Evolutionary conservation across 768 basidiomycete species (phyloP), one percentile per base, ranked within the genome.

Genomic region (Paxillus rubicundulus): DNA sequence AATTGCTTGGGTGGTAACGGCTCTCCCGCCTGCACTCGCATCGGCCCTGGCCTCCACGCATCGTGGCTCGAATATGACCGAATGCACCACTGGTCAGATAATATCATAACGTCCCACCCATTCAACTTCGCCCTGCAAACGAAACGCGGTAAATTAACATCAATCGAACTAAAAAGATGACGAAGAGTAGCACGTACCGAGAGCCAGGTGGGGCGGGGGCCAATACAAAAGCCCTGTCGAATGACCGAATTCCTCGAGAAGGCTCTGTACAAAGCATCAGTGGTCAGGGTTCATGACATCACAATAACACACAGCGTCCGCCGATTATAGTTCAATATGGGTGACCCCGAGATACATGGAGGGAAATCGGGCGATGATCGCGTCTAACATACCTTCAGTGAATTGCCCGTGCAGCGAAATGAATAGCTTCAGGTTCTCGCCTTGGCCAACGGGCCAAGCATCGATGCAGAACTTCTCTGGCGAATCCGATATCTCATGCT

Each of bases 161-260:
- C 58, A 56, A 44, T 54, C 38, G 33, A n/a, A 28, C 27, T 41
- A 48, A 14, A 18, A 50, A 30, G 12, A 32, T 28, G 32, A 53
- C 16, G 36, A 24, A 18, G 45, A 44, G 51, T 16, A 24, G 41
- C 46, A 79, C 93, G 58, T 70, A 96, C 94, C 85, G 75, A 60
- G 95, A 94, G 24, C 86, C 89, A 47, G 87, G 84, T 21, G 84
- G 71, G 3, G 94, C 87, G 36, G 89, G 87, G 5, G 85, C 84
- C 21, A 99, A 75, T 49, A 98, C 79, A 64, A 98, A 95, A 0
- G 91, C 86, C 52, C 97, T 81, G 66, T 97, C 93, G 70, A 99
- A 99, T 18, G 94, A 96, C 42, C 96, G 82, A 20, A 92, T 72
- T 10, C 93, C 94, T 49, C 82, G 82, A 9, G 83, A 76, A 24